Evolutionary conservation across 176 grass and related monocot genomes (phyloP).

Genomic region (Bothriochloa decipiens): DNA sequence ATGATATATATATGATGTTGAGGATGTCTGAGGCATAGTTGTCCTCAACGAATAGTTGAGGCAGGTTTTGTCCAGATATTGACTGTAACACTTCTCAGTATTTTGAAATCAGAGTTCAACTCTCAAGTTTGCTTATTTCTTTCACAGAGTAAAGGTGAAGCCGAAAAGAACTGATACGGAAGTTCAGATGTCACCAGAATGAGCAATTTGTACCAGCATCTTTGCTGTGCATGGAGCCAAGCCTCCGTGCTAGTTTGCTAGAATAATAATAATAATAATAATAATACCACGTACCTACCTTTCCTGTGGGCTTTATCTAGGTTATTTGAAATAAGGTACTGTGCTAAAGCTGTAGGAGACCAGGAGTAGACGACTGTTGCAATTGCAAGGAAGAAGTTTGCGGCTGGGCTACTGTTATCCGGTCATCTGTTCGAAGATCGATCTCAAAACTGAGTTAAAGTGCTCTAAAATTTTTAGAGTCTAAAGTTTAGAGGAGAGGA

Average conservation of each 20-base stretch:
- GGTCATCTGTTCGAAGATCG: too few species aligned
- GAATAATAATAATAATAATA: too few species aligned
- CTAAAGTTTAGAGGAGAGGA: too few species aligned
- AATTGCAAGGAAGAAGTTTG: neutral
- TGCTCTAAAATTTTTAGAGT: too few species aligned
- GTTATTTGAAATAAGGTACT: neutral
- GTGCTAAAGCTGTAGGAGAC: neutral
- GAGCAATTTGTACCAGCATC: neutral
- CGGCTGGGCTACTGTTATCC: too few species aligned
- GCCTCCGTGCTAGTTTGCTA: neutral
- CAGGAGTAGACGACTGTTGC: neutral
- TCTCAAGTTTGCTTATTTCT: neutral
- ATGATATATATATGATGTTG: neutral
- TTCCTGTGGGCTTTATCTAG: neutral
- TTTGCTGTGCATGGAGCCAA: neutral
- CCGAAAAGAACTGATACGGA: neutral
- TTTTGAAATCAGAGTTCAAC: conserved; percentile 7
- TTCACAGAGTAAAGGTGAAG: conserved; percentile 22
- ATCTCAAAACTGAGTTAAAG: too few species aligned
- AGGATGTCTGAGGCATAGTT: neutral
- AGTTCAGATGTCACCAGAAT: neutral
- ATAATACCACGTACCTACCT: neutral
- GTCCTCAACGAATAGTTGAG: neutral
- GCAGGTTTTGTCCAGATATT: neutral
- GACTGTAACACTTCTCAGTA: neutral